Percentiles rank a stretch among this genome's conserved stretches.
Conservation (phyloP, 768 basidiomycete genomes). For the Neoboletus brunneissimus region DNA sequence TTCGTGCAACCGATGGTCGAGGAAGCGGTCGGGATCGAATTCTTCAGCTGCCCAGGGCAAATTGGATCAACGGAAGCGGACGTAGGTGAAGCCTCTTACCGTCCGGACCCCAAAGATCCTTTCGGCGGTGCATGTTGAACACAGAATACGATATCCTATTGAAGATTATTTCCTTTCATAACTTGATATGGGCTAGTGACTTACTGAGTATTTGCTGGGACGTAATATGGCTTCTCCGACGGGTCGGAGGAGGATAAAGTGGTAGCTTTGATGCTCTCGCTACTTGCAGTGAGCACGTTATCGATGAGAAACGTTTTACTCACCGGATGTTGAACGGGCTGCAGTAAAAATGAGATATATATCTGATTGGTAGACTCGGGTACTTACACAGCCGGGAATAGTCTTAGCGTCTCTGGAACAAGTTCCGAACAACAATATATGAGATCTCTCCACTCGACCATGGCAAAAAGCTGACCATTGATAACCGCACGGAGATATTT, state of each 20-base stretch:
- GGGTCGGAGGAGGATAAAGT: conserved; percentile 39
- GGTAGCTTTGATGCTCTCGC: conserved; percentile 46
- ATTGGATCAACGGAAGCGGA: not conserved
- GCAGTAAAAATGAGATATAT: not conserved
- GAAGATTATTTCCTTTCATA: not conserved
- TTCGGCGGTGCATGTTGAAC: conserved; percentile 62
- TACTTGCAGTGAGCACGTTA: conserved; percentile 17
- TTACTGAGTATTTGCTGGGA: conserved; percentile 42
- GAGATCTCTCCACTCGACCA: not conserved
- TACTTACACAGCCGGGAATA: conserved; percentile 50
- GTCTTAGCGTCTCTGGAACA: conserved; percentile 49
- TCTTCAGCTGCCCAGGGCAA: conserved; percentile 44
- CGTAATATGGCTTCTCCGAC: conserved; percentile 25
- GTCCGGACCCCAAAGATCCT: conserved; percentile 70
- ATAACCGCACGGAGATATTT: conserved; percentile 63
- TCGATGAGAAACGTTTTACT: not conserved
- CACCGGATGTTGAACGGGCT: conserved; percentile 51
- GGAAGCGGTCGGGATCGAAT: conserved; percentile 71
- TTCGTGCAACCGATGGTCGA: conserved; percentile 60
- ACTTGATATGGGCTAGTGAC: not conserved
- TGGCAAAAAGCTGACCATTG: conserved; percentile 42
- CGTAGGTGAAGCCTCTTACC: conserved; percentile 34
- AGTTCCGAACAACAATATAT: not conserved
- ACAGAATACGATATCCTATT: conserved; percentile 51
- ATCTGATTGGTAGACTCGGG: not conserved